These are phyloP conservation scores for Beverwykella pulmonaria DNA, from an alignment of 495 filamentous ascomycete species.

Conservation along the genomic window DNA sequence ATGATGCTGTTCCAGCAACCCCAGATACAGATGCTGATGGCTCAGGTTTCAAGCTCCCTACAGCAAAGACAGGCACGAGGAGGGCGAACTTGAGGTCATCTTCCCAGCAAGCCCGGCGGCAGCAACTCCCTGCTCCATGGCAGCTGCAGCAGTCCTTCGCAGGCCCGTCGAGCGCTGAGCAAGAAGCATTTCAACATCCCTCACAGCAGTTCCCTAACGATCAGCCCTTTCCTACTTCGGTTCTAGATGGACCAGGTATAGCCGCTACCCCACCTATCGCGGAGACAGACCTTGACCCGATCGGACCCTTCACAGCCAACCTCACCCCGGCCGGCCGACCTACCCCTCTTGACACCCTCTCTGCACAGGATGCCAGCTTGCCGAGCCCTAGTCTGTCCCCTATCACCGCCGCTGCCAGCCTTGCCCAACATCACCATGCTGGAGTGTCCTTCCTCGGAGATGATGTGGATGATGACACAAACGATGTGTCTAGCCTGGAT, in stretches of 20 bases:
- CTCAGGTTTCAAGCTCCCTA: slow-evolving; percentile 33
- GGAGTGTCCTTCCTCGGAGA: slow-evolving; percentile 10
- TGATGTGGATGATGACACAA: slow-evolving; percentile 37
- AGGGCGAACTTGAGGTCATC: slow-evolving; percentile 31
- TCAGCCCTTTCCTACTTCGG: slow-evolving; percentile 16
- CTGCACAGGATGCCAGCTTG: slow-evolving; percentile 83
- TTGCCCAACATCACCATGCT: slow-evolving; percentile 36
- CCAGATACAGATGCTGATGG: slow-evolving; percentile 37
- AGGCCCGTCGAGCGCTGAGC: slow-evolving; percentile 14
- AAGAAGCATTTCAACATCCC: not conserved
- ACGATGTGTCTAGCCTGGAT: slow-evolving; percentile 39
- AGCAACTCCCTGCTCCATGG: slow-evolving; percentile 22
- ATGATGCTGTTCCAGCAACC: slow-evolving; percentile 33
- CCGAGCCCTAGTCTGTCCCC: slow-evolving; percentile 95
- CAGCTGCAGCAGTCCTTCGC: slow-evolving; percentile 24
- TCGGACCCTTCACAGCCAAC: slow-evolving; percentile 30
- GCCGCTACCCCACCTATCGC: slow-evolving; percentile 48
- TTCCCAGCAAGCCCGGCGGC: slow-evolving; percentile 12
- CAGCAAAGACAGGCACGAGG: slow-evolving; percentile 9
- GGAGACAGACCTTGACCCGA: slow-evolving; percentile 45
- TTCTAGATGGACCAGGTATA: slow-evolving; percentile 38
- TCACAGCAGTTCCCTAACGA: slow-evolving; percentile 12
- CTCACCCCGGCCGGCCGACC: slow-evolving; percentile 27
- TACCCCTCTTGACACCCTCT: slow-evolving; percentile 59
- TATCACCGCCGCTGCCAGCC: slow-evolving; percentile 76